Evolutionary conservation across 768 basidiomycete genomes (phyloP).

Genomic region (Asterophora lycoperdoides): DNA sequence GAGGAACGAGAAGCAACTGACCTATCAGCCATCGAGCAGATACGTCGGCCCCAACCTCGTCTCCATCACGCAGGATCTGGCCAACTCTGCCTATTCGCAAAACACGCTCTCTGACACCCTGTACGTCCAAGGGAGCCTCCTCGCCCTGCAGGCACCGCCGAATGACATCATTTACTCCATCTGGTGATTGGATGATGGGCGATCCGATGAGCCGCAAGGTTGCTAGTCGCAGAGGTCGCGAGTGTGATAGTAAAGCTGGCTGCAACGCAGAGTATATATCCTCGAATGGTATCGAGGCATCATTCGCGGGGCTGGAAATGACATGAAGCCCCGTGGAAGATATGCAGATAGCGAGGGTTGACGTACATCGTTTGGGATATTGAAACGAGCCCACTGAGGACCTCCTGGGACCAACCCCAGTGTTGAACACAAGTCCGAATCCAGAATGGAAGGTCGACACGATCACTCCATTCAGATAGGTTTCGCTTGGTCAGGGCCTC

Average conservation of each 20-base stretch:
- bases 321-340: background rate
- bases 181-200: slow-evolving; percentile 38
- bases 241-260: slow-evolving; percentile 65
- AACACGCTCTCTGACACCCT: slow-evolving; percentile 81
- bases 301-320: slow-evolving; percentile 20
- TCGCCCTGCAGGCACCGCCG: slow-evolving; percentile 77
- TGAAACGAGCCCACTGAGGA: slow-evolving; percentile 49
- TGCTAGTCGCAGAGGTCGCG: slow-evolving; percentile 57
- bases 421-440: slow-evolving; percentile 35
- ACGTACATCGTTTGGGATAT: slow-evolving; percentile 46
- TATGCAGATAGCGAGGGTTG: background rate
- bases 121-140: slow-evolving; percentile 69
- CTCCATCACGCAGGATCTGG: slow-evolving; percentile 52
- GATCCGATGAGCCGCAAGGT: slow-evolving; percentile 62
- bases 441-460: slow-evolving; percentile 50
- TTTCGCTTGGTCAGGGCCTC: slow-evolving; percentile 43
- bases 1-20: slow-evolving; percentile 25
- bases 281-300: slow-evolving; percentile 34
- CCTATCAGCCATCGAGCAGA: slow-evolving; percentile 72
- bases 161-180: slow-evolving; percentile 48
- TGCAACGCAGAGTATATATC: slow-evolving; percentile 52
- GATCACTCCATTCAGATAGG: slow-evolving; percentile 40
- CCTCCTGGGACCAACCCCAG: slow-evolving; percentile 59
- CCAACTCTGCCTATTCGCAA: slow-evolving; percentile 72
- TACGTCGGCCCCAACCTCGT: slow-evolving; percentile 56